Evolutionary conservation across 2,329 filamentous ascomycete species (phyloP).

Genomic region (Sarocladiaceae sp.): DNA sequence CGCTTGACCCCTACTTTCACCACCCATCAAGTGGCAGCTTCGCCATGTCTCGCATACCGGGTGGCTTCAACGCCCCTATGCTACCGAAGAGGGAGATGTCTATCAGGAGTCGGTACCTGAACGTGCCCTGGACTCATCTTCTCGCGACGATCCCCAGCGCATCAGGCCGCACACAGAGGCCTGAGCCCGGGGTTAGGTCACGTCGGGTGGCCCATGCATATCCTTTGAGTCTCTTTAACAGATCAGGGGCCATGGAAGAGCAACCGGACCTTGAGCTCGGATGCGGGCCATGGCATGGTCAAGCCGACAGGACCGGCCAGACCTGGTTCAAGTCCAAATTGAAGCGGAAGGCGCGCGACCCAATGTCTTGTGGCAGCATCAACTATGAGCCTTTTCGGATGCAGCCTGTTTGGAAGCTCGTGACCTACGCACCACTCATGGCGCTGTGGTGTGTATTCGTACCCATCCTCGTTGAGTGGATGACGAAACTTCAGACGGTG

Average conservation of each 20-base stretch:
- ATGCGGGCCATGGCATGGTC: not conserved
- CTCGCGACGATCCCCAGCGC: too few relatives aligned
- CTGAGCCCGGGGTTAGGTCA: too few relatives aligned
- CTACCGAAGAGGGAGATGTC: too few relatives aligned
- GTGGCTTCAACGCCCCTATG: too few relatives aligned
- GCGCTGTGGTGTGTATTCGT: not conserved
- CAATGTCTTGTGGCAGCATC: constrained; percentile 12
- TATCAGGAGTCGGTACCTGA: too few relatives aligned
- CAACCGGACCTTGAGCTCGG: not conserved
- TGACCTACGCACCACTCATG: not conserved
- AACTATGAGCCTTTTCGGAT: constrained; percentile 12
- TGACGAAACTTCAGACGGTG: not conserved
- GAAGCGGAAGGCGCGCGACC: constrained; percentile 17
- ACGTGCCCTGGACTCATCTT: too few relatives aligned
- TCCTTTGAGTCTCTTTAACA: not conserved
- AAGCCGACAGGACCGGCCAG: not conserved
- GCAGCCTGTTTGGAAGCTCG: not conserved
- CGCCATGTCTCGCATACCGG: too few relatives aligned
- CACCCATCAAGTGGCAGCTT: too few relatives aligned
- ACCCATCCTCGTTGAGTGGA: not conserved
- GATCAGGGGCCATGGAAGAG: too few relatives aligned
- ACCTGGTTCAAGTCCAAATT: constrained; percentile 15
- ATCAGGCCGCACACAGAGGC: too few relatives aligned
- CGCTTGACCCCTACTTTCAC: too few relatives aligned
- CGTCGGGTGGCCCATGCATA: not conserved